Percentiles rank a stretch among this genome's conserved stretches.
Evolutionary conservation across 805 yeast genomes (phyloP).

Genomic region (Teunomyces cretensis): DNA sequence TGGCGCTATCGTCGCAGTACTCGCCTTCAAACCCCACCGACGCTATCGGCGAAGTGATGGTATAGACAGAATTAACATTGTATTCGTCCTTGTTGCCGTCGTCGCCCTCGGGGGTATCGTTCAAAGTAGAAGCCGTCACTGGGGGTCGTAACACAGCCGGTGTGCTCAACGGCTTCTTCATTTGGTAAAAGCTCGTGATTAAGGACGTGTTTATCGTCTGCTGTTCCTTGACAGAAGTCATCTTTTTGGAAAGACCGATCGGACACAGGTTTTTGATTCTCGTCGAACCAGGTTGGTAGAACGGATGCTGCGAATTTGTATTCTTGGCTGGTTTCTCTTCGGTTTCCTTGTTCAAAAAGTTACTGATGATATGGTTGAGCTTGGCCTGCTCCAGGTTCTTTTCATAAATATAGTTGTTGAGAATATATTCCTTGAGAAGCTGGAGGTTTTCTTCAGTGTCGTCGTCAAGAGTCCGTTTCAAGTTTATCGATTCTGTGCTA

Average conservation of each 20-base stretch:
- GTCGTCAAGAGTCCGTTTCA: neutral
- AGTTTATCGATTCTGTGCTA: neutral
- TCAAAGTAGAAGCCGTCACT: neutral
- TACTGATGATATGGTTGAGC: constrained; percentile 6
- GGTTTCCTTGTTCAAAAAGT: constrained; percentile 2
- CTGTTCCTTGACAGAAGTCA: neutral
- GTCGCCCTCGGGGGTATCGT: neutral
- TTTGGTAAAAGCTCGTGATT: constrained; percentile 33
- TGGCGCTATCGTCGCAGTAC: too few relatives aligned
- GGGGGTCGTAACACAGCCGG: constrained; percentile 55
- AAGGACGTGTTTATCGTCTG: neutral
- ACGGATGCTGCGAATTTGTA: constrained; percentile 7
- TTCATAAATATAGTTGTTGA: constrained; percentile 16
- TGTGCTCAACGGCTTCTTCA: constrained; percentile 46
- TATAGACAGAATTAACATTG: constrained; percentile 4
- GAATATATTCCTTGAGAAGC: constrained; percentile 13
- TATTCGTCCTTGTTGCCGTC: neutral
- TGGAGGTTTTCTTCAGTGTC: constrained; percentile 9
- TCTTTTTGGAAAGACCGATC: neutral
- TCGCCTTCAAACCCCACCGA: neutral
- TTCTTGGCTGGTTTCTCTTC: neutral
- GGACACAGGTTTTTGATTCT: constrained; percentile 6
- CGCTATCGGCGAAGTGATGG: constrained; percentile 7
- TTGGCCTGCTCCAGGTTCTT: constrained; percentile 12
- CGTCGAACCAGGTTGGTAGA: neutral